Percentiles rank a stretch among this genome's conserved stretches.
Conservation (phyloP, 208 protist species). For the Angomonas ambiguus region DNA sequence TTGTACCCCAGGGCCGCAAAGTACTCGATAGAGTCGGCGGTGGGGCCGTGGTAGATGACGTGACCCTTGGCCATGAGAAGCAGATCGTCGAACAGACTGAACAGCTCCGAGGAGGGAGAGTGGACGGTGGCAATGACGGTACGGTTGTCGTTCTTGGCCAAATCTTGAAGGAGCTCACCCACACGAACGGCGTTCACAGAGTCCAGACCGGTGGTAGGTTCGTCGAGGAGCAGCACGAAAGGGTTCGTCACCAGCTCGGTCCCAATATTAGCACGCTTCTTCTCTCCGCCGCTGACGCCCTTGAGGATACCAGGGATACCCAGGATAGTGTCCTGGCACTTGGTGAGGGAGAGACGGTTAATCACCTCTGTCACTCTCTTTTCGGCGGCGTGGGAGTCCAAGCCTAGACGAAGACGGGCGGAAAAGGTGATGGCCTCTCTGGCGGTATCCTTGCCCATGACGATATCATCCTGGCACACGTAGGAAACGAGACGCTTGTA, state of each 20-base stretch:
- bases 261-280: slow-evolving; percentile 83
- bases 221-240: slow-evolving; percentile 83
- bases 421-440: slow-evolving; percentile 76
- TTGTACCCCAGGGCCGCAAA: slow-evolving; percentile 40
- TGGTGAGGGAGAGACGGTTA: slow-evolving; percentile 49
- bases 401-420: slow-evolving; percentile 70
- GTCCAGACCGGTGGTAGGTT: slow-evolving; percentile 87
- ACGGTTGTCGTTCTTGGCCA: slow-evolving; percentile 73
- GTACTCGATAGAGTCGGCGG: slow-evolving; percentile 39
- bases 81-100: slow-evolving; percentile 79
- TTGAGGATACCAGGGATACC: slow-evolving; percentile 67
- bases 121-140: slow-evolving; percentile 87
- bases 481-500: slow-evolving; percentile 84
- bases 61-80: slow-evolving; percentile 73
- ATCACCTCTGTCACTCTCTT: slow-evolving; percentile 61
- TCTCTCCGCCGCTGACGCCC: slow-evolving; percentile 86
- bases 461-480: slow-evolving; percentile 88
- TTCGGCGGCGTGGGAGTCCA: slow-evolving; percentile 32
- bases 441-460: slow-evolving; percentile 84
- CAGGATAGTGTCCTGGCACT: slow-evolving; percentile 76
- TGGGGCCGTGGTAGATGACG: slow-evolving; percentile 79
- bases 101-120: slow-evolving; percentile 80
- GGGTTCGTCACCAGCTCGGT: slow-evolving; percentile 87
- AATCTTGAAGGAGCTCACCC: slow-evolving; percentile 63
- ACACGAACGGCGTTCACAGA: slow-evolving; percentile 76